Base-by-base conservation (phyloP, 2,329 filamentous ascomycete species). In the Moelleriella libera region DNA sequence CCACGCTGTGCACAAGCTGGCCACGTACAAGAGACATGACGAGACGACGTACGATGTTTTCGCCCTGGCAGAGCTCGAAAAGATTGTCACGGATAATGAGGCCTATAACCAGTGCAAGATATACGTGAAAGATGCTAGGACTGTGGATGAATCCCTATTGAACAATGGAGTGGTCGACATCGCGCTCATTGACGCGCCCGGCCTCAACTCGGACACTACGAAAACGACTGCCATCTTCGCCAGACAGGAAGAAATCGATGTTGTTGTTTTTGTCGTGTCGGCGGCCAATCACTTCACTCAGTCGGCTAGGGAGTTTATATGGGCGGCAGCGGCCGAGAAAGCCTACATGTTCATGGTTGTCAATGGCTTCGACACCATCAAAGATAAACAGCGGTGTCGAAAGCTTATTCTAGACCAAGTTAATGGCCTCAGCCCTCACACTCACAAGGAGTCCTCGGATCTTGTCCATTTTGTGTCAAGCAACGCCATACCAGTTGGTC, bases 301-400 rank as follows among this genome's bases (percentile, higher is more conserved):
- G 47, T 95, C 92, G 1, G 89, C 92, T n/a, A 94, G 86, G 65
- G 92, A 98, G 58, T 98, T 98, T 59, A 95, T 98, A 52, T 85
- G 86, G 72, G 90, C 90, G 45, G 92, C 92, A 2, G 92, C 92
- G 1, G 81, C 90, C 41, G 92, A 98, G 60, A 98, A 98, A 67
- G 90, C 92, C 0, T 98, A 98, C 61, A 89, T 98, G 52, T 98
- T 98, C 64, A 94, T 98, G 64, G 92, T 98, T 11, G 92, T 98
- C 54, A 98, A 98, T 61, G 89, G 90, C 14, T 98, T 88, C 58
- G 92, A 98, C 65, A 84, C 85, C 51, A 97, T 98, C 57, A 77
- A 84, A 53, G 89, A 97, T 64, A 92, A 96, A 69, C 75, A 87
- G 50, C 76, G 90, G 50, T 97, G 90, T 63, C 79, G 95, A 63